Conservation (phyloP, 805 yeast genomes). For the Saccharomyces eubayanus region DNA sequence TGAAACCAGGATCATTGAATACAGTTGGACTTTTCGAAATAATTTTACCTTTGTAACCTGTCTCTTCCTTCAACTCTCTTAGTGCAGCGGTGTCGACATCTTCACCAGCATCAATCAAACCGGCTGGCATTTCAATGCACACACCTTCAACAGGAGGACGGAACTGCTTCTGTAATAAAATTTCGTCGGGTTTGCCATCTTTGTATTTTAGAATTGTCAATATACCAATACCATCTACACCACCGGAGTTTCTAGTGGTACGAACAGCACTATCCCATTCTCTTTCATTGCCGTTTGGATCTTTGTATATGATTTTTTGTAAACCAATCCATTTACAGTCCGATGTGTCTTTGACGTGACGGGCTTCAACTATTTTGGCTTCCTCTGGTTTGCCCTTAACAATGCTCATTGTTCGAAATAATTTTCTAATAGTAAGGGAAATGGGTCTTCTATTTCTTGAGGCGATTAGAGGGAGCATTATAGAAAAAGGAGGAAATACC, state of each 20-base stretch:
- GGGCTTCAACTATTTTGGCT: conserved; percentile 28
- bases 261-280: conserved; percentile 91
- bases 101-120: conserved; percentile 81
- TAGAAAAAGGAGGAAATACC: background rate
- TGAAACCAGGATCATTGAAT: conserved; percentile 78
- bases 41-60: conserved; percentile 77
- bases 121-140: conserved; percentile 92
- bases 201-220: conserved; percentile 55
- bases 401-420: conserved; percentile 12
- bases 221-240: conserved; percentile 86
- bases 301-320: conserved; percentile 58
- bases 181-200: conserved; percentile 41
- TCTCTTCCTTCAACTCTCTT: conserved; percentile 84
- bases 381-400: conserved; percentile 31
- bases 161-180: conserved; percentile 76
- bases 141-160: conserved; percentile 88
- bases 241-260: conserved; percentile 51
- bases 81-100: conserved; percentile 69
- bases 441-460: background rate
- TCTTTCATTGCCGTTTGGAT: conserved; percentile 60
- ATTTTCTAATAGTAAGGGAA: background rate
- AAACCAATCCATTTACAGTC: conserved; percentile 64
- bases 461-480: background rate
- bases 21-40: conserved; percentile 39
- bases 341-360: conserved; percentile 28